phyloP scores from a whole-genome alignment of 139 green algal species.

The Ettlia oleoabundans region DNA sequence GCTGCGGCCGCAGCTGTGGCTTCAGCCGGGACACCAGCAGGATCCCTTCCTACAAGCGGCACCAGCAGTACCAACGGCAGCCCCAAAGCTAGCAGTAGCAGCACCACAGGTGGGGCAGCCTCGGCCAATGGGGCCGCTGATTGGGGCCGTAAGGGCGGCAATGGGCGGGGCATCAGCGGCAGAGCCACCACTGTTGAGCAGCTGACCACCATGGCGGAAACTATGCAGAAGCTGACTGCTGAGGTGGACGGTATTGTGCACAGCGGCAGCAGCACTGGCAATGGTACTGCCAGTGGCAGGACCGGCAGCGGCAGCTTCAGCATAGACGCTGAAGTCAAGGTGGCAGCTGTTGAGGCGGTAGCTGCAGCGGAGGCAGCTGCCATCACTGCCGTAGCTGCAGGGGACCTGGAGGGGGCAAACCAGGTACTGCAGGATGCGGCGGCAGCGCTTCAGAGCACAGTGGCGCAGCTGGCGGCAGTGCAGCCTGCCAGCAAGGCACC shows the following conservation, averaged over 20 bases:
- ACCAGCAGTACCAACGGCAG: background rate
- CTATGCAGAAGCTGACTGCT: conserved; percentile 38
- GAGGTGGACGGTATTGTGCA: conserved; percentile 36
- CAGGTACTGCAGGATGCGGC: conserved; percentile 30
- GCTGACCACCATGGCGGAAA: conserved; percentile 31
- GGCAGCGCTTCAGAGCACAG: conserved; percentile 22
- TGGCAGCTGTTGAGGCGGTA: conserved; percentile 13
- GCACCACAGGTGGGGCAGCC: no score
- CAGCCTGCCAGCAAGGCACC: background rate
- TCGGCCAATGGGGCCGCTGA: no score
- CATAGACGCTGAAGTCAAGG: conserved; percentile 12
- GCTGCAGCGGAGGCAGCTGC: conserved; percentile 27
- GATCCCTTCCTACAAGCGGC: background rate
- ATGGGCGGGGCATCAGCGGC: background rate
- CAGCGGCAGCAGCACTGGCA: no score
- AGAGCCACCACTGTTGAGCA: conserved; percentile 13
- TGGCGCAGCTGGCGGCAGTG: conserved; percentile 7
- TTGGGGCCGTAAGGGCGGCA: background rate
- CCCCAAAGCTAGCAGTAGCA: background rate
- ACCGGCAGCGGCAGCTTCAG: background rate
- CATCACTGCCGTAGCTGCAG: conserved; percentile 10
- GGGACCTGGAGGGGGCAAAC: conserved; percentile 34
- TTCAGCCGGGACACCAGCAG: background rate
- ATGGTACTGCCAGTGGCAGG: no score
- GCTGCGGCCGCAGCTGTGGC: background rate